Percentiles rank a stretch among this genome's conserved stretches.
Conservation (phyloP, 192 early-diverging fungal genomes). For the Rhizoclosmatium globosum region DNA sequence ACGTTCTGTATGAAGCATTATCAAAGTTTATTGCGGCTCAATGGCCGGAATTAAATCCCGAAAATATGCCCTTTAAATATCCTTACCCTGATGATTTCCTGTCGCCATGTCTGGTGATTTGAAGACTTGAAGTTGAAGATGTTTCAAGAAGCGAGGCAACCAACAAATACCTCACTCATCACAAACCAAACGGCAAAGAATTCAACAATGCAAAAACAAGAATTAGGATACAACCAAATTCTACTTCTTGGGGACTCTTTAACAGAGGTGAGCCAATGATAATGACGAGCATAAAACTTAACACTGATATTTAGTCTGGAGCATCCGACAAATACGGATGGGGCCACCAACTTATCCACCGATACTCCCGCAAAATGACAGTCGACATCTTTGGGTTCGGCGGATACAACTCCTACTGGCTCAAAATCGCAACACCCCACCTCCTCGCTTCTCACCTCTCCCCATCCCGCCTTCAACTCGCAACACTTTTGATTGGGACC, state of each 20-base stretch:
- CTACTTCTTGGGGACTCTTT: background rate
- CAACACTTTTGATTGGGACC: slow-evolving; percentile 80
- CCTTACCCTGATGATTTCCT: background rate
- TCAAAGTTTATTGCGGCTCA: background rate
- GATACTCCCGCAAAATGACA: background rate
- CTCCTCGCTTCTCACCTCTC: background rate
- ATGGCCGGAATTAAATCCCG: background rate
- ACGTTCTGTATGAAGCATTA: background rate
- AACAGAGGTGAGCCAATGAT: background rate
- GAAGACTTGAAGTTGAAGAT: background rate
- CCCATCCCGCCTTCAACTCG: slow-evolving; percentile 31
- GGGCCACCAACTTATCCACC: background rate
- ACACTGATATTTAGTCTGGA: background rate
- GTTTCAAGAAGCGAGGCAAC: background rate
- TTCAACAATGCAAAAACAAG: too few relatives aligned
- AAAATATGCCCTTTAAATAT: background rate
- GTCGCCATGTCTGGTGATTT: background rate
- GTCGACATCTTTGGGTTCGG: slow-evolving; percentile 3
- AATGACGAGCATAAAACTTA: background rate
- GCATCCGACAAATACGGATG: background rate
- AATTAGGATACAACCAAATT: background rate
- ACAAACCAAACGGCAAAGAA: too few relatives aligned
- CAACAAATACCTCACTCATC: too few relatives aligned
- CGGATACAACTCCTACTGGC: slow-evolving; percentile 6
- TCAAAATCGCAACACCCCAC: background rate